Evolutionary conservation across 1,139 yeast genomes (phyloP).

Genomic region (Suhomyces guaymorum): DNA sequence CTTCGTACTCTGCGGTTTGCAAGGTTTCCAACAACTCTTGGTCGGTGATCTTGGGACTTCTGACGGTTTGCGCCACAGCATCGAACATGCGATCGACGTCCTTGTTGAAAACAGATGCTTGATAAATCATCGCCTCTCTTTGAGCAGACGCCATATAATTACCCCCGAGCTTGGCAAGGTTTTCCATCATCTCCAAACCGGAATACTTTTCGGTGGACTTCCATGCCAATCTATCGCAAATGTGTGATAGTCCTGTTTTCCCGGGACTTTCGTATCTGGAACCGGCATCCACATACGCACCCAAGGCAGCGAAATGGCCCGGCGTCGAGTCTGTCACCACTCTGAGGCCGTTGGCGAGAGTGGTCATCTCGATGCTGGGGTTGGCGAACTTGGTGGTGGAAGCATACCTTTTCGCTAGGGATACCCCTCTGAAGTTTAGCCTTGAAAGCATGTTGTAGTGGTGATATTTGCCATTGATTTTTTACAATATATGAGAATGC

Average conservation of each 20-base stretch:
- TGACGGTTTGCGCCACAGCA: slow-evolving; percentile 77
- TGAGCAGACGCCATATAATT: slow-evolving; percentile 93
- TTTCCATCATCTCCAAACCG: slow-evolving; percentile 73
- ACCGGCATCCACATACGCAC: slow-evolving; percentile 89
- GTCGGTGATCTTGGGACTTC: slow-evolving; percentile 64
- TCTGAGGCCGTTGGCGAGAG: slow-evolving; percentile 73
- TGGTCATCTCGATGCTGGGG: slow-evolving; percentile 46
- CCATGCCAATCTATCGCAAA: slow-evolving; percentile 85
- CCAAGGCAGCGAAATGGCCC: slow-evolving; percentile 89
- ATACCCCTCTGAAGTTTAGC: not conserved
- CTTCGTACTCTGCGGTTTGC: slow-evolving; percentile 76
- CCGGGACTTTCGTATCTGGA: slow-evolving; percentile 69
- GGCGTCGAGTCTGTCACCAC: slow-evolving; percentile 86
- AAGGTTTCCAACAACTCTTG: slow-evolving; percentile 76
- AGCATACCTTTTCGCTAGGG: slow-evolving; percentile 4
- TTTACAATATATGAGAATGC: not conserved
- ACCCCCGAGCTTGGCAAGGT: slow-evolving; percentile 82
- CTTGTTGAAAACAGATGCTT: slow-evolving; percentile 87
- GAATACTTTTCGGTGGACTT: slow-evolving; percentile 66
- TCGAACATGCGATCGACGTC: slow-evolving; percentile 85
- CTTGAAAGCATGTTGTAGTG: slow-evolving; percentile 2
- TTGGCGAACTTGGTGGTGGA: slow-evolving; percentile 16
- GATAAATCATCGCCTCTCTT: slow-evolving; percentile 88
- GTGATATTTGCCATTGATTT: not conserved
- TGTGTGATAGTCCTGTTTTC: slow-evolving; percentile 73